Conservation (phyloP, 2,329 filamentous ascomycete species). For the Colletotrichum scovillei region DNA sequence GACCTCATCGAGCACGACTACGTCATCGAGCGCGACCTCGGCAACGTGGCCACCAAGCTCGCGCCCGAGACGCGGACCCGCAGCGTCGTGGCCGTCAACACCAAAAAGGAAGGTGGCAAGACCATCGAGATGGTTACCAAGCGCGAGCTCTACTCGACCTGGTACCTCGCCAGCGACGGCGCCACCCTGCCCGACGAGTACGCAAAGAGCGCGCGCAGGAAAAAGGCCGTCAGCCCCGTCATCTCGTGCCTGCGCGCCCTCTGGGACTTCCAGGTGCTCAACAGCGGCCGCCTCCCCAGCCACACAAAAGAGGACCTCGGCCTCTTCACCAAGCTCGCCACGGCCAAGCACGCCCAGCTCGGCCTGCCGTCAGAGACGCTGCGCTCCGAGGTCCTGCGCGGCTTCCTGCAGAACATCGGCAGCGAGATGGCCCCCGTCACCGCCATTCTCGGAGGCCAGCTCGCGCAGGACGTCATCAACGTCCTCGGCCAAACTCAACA, state of each 20-base stretch:
- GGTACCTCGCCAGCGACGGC: constrained; percentile 83
- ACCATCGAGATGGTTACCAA: constrained; percentile 89
- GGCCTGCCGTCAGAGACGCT: constrained; percentile 76
- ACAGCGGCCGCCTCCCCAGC: constrained; percentile 64
- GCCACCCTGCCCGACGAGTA: constrained; percentile 79
- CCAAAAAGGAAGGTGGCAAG: constrained; percentile 77
- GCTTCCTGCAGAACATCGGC: constrained; percentile 87
- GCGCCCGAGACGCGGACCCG: constrained; percentile 82
- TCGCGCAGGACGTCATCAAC: constrained; percentile 98
- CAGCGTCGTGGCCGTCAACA: constrained; percentile 77
- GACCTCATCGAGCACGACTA: constrained; percentile 93
- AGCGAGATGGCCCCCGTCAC: constrained; percentile 88
- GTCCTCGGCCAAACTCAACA: constrained; percentile 91
- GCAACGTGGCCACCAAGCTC: constrained; percentile 74
- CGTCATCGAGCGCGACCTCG: constrained; percentile 84
- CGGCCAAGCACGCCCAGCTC: constrained; percentile 80
- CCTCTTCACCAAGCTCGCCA: constrained; percentile 81
- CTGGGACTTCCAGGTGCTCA: constrained; percentile 82
- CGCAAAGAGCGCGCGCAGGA: constrained; percentile 70
- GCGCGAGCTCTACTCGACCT: constrained; percentile 88
- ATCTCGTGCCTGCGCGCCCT: constrained; percentile 89
- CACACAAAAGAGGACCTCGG: constrained; percentile 74
- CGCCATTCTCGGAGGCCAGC: constrained; percentile 87
- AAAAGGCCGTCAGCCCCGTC: constrained; percentile 82
- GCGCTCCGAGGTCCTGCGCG: constrained; percentile 78